Evolutionary conservation across 441 rosid genomes (phyloP).

Genomic region (Gossypium trilobum): DNA sequence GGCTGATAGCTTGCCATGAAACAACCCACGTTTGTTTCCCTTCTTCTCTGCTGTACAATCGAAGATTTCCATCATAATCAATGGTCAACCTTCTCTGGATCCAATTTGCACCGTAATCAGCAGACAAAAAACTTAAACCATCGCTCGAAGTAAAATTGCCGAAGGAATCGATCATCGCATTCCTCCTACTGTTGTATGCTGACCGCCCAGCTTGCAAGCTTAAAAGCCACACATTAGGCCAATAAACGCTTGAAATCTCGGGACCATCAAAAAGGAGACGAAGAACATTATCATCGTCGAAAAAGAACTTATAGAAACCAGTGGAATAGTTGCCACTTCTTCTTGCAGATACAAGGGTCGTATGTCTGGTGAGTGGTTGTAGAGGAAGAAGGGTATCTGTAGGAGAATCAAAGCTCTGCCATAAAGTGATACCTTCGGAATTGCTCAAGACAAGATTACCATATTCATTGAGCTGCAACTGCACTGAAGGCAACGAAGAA

Average conservation of each 20-base stretch:
- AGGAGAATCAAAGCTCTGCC: constrained; percentile 23
- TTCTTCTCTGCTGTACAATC: constrained; percentile 21
- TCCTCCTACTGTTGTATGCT: constrained; percentile 14
- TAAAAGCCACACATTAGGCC: background rate
- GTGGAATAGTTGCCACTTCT: constrained; percentile 11
- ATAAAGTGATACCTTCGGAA: background rate
- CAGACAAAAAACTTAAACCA: background rate
- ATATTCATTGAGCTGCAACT: background rate
- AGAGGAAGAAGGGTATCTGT: constrained; percentile 20
- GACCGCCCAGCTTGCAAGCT: constrained; percentile 16
- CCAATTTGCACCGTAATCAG: constrained; percentile 16
- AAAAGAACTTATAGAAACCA: constrained; percentile 11
- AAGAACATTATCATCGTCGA: constrained; percentile 8
- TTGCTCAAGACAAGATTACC: constrained; percentile 13
- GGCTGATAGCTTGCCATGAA: constrained; percentile 18
- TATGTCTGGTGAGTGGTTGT: constrained; percentile 6
- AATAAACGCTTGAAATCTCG: constrained; percentile 7
- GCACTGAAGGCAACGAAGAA: background rate
- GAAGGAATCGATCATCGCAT: constrained; percentile 7
- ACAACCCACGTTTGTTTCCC: constrained; percentile 9
- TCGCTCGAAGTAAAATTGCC: constrained; percentile 20
- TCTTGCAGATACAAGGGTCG: constrained; percentile 13
- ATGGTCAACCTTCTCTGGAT: constrained; percentile 20
- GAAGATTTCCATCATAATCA: constrained; percentile 23
- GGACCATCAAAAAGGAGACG: constrained; percentile 14